Evolutionary conservation across 2,329 filamentous ascomycete genomes (phyloP).

Genomic region (Lachnellula arida): DNA sequence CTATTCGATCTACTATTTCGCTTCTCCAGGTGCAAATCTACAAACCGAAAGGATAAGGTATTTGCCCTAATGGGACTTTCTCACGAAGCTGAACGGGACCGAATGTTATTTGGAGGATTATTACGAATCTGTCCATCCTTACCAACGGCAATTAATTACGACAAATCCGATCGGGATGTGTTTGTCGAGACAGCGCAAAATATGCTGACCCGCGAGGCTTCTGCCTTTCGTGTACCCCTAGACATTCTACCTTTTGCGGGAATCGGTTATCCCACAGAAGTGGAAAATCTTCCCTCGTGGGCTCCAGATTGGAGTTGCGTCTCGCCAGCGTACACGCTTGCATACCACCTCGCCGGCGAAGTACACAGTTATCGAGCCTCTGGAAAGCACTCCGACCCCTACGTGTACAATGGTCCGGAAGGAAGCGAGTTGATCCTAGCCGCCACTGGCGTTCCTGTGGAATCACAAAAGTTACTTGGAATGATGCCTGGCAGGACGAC

Average conservation of each 20-base stretch:
- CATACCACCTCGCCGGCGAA: background rate
- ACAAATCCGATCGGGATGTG: background rate
- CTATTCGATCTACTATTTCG: background rate
- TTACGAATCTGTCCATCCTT: background rate
- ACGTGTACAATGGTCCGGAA: background rate
- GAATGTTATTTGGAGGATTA: background rate
- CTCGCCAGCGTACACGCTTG: background rate
- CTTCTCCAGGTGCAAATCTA: background rate
- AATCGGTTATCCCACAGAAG: background rate
- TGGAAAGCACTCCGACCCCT: background rate
- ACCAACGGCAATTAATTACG: background rate
- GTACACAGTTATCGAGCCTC: background rate
- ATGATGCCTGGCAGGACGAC: background rate
- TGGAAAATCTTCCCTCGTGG: background rate
- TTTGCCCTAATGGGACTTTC: background rate
- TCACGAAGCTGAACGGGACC: background rate
- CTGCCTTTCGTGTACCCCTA: background rate
- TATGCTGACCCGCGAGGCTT: background rate
- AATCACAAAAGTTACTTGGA: background rate
- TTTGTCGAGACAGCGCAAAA: background rate
- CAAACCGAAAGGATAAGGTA: background rate
- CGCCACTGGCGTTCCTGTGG: background rate
- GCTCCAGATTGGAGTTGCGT: background rate
- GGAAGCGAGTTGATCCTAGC: background rate
- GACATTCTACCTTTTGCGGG: background rate